Evolutionary conservation across 352 stramenopile species (phyloP), one percentile per base, ranked within the genome.

Genomic region (Globisporangium recalcitrans): DNA sequence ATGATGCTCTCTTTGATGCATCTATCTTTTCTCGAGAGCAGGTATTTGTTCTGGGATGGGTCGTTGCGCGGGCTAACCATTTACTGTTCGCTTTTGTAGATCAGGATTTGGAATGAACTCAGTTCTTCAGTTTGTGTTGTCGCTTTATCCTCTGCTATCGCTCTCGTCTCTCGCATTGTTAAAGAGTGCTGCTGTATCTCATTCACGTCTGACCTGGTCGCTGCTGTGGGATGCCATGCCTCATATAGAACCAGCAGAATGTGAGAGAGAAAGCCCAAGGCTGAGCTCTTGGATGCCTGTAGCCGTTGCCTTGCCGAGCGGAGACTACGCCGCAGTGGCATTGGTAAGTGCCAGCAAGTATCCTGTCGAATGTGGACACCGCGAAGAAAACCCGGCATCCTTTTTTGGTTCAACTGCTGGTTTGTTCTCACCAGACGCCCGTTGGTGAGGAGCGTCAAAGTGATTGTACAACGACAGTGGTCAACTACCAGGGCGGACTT

Each of bases 31-130:
- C 24, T 59, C 40, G 56, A 52, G 40, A 53, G 38, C 38, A 68
- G 63, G 63, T 68, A 68, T 32, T 54, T 47, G 48, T 54, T 64
- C 49, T 24, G 48, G 47, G 48, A 52, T 24, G 63, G n/a, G 22
- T 55, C 48, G 36, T 47, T 59, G 60, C 52, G 32, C 53, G 52
- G 34, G 53, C 64, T 70, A 67, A 67, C 64, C 52, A 61, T 67
- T 59, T 64, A 46, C 60, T 70, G 52, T 58, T 66, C 61, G 52
- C 61, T 51, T 61, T 52, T 70, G 64, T 67, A 70, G 64, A 67
- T 36, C 40, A 67, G 59, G 49, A 65, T 46, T 62, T 68, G 61
- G 52, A 71, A 71, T 71, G 54, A 68, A 71, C 54, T 67, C 48
- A 32, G 59, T 64, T 58, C 36, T 52, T 62, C 44, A 55, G 44